These are phyloP conservation scores for Marchantia paleacea DNA, from an alignment of 225 moss, liverwort and hornwort species.

Conservation along the genomic window DNA sequence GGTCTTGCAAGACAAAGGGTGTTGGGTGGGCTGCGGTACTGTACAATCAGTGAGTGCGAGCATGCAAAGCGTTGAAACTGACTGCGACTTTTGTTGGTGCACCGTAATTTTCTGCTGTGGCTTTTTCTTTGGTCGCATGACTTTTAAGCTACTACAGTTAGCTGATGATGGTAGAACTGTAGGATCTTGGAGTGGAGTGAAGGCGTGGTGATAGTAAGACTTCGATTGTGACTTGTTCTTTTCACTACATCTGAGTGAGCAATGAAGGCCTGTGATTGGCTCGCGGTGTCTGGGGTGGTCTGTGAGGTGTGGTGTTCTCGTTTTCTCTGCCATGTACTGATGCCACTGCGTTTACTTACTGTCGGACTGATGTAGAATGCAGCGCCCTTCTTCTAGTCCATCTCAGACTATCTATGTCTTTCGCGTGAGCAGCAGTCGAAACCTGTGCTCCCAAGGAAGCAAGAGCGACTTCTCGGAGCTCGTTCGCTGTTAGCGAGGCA, in stretches of 20 bases:
- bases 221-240: background rate
- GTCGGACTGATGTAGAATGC: background rate
- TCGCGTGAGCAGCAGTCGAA: background rate
- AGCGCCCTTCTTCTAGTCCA: background rate
- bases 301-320: constrained; percentile 1
- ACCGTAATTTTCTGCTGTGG: background rate
- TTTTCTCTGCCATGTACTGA: background rate
- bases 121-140: background rate
- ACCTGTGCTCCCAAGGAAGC: background rate
- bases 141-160: background rate
- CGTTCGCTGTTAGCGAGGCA: background rate
- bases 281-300: background rate
- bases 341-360: constrained; percentile 5
- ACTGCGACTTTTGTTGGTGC: background rate
- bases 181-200: background rate
- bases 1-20: background rate
- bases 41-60: constrained; percentile 12
- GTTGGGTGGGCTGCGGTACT: background rate
- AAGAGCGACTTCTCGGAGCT: background rate
- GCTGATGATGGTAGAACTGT: background rate
- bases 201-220: background rate
- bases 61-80: constrained; percentile 13
- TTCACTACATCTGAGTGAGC: background rate
- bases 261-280: constrained; percentile 5
- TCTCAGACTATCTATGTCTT: background rate